Evolutionary conservation across 176 grass and related monocot genomes (phyloP).

Genomic region (Cenchrus fungigraminus): DNA sequence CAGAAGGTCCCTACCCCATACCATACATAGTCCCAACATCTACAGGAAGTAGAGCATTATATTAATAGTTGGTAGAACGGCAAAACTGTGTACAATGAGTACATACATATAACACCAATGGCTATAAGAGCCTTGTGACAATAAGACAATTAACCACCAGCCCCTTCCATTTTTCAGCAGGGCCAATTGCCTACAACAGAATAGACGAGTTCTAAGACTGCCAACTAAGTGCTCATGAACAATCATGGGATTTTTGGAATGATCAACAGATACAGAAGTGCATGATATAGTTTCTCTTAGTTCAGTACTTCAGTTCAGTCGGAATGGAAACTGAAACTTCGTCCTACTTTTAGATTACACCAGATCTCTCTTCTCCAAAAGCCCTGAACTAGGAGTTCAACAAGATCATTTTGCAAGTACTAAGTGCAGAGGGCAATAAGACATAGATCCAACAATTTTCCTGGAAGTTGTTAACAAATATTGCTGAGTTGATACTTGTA

Average conservation of each 20-base stretch:
- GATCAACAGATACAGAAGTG: not conserved
- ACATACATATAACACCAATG: constrained; percentile 21
- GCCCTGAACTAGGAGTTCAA: not conserved
- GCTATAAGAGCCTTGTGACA: constrained; percentile 21
- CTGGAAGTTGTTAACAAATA: not conserved
- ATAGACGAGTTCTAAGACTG: not conserved
- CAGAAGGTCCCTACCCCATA: not conserved
- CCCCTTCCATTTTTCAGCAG: constrained; percentile 45
- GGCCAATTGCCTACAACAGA: constrained; percentile 7
- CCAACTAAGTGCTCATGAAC: not conserved
- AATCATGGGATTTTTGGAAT: not conserved
- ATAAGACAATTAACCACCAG: constrained; percentile 1
- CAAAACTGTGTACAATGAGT: not conserved
- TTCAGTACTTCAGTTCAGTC: not conserved
- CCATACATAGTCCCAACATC: constrained; percentile 33
- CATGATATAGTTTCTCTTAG: not conserved
- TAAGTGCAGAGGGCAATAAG: not conserved
- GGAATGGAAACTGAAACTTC: not conserved
- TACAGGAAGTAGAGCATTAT: constrained; percentile 15
- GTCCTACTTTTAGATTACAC: not conserved
- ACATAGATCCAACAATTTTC: not conserved
- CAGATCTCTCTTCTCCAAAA: not conserved
- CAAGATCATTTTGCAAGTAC: not conserved
- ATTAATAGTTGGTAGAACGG: not conserved
- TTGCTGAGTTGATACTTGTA: not conserved